Percentiles rank a stretch among this genome's conserved stretches.
These are phyloP conservation scores for Oldenlandia corymbosa DNA, from an alignment of 257 asterid genomes.

Conservation along the genomic window DNA sequence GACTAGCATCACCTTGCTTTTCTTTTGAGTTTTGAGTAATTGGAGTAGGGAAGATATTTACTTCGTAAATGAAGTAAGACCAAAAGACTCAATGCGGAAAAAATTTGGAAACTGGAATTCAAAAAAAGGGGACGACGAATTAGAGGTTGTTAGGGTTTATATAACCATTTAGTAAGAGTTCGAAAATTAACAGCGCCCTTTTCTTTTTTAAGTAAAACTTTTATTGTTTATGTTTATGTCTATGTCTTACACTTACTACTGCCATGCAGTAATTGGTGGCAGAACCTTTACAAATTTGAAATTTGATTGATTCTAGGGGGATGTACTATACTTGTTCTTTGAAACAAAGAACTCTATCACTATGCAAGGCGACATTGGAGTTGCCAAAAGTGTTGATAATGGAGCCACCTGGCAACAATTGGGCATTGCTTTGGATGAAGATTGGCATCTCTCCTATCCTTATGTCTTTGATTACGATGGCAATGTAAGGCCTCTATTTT, in stretches of 20 bases:
- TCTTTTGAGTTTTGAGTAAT: not conserved
- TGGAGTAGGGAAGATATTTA: not conserved
- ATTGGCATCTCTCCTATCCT: conserved; percentile 97
- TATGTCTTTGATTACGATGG: conserved; percentile 78
- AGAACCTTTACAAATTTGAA: conserved; percentile 12
- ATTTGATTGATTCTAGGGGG: conserved; percentile 52
- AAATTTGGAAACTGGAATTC: not conserved
- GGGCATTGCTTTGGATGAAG: conserved; percentile 87
- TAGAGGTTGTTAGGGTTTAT: no score
- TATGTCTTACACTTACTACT: not conserved
- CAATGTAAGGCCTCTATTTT: conserved; percentile 47
- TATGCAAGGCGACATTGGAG: conserved; percentile 96
- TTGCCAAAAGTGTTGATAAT: conserved; percentile 67
- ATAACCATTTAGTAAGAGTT: no score
- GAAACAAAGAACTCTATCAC: conserved; percentile 87
- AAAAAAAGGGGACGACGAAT: no score
- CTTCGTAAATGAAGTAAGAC: no score
- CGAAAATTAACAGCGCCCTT: no score
- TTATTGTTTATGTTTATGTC: not conserved
- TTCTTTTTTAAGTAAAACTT: no score
- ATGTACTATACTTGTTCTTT: conserved; percentile 61
- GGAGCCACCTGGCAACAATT: conserved; percentile 93
- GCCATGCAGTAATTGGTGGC: not conserved
- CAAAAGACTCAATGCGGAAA: not conserved
- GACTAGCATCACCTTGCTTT: not conserved